Percentiles rank a stretch among this genome's conserved stretches.
These are phyloP conservation scores for Lolium multiflorum DNA, from an alignment of 176 grass and related monocot genomes.

Conservation along the genomic window DNA sequence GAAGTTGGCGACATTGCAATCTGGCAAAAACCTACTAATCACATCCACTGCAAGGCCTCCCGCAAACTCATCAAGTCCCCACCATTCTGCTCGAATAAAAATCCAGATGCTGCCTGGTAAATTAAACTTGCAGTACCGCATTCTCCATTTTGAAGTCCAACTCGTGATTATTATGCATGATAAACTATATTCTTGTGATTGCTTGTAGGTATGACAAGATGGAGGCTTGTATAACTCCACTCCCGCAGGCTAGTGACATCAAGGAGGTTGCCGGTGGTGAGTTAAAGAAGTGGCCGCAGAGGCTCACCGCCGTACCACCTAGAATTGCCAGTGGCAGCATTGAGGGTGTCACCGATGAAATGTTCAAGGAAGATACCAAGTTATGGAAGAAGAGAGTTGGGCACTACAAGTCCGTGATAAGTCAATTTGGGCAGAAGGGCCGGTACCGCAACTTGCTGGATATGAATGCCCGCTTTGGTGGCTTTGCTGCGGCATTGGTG, in stretches of 20 bases:
- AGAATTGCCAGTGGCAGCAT: constrained; percentile 78
- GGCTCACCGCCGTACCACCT: constrained; percentile 73
- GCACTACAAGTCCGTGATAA: constrained; percentile 76
- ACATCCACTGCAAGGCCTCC: constrained; percentile 70
- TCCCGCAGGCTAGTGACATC: constrained; percentile 62
- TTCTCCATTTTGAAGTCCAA: constrained; percentile 24
- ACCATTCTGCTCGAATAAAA: constrained; percentile 61
- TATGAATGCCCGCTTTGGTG: constrained; percentile 81
- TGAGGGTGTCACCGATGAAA: constrained; percentile 62
- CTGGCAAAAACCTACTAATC: constrained; percentile 93
- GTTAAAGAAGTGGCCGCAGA: constrained; percentile 85
- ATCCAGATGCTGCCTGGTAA: constrained; percentile 87
- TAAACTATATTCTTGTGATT: background rate
- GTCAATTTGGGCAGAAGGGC: constrained; percentile 71
- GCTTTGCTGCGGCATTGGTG: constrained; percentile 75
- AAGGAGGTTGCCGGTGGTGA: constrained; percentile 76
- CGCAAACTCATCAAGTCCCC: constrained; percentile 66
- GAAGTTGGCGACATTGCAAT: constrained; percentile 81
- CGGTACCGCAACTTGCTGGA: constrained; percentile 94
- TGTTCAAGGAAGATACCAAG: constrained; percentile 67
- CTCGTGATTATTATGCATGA: background rate
- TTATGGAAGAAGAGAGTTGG: constrained; percentile 79
- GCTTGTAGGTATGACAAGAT: constrained; percentile 77
- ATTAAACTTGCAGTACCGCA: background rate
- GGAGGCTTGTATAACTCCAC: constrained; percentile 74